A percentile compares a stretch with the other conserved stretches of the same genome.
Evolutionary conservation across 768 basidiomycete species (phyloP).

Genomic region (Lactarius indigo): DNA sequence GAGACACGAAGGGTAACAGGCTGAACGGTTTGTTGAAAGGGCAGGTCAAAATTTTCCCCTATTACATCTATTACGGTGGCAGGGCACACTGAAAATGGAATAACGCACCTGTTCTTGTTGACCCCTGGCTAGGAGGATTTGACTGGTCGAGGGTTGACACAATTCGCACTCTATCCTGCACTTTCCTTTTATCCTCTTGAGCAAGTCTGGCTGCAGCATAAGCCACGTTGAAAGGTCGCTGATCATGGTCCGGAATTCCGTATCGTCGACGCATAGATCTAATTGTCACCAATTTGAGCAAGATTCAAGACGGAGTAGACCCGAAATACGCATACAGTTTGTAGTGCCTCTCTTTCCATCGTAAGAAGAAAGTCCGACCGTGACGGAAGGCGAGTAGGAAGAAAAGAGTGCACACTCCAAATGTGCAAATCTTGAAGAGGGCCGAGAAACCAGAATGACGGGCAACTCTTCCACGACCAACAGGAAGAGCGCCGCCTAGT

Average conservation of each 20-base stretch:
- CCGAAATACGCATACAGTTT: slow-evolving; percentile 50
- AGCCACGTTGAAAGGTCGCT: slow-evolving; percentile 84
- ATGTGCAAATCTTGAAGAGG: slow-evolving; percentile 22
- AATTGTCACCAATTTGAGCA: slow-evolving; percentile 17
- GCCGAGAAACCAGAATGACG: slow-evolving; percentile 18
- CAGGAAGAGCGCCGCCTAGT: slow-evolving; percentile 49
- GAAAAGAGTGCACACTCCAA: slow-evolving; percentile 18
- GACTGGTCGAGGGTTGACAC: background rate
- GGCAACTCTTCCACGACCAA: slow-evolving; percentile 27
- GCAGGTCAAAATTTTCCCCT: background rate
- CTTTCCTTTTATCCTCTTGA: slow-evolving; percentile 41
- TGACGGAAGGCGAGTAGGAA: slow-evolving; percentile 32
- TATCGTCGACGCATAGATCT: slow-evolving; percentile 73
- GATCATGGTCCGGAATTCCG: slow-evolving; percentile 81
- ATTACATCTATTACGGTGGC: background rate
- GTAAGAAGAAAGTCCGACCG: slow-evolving; percentile 40
- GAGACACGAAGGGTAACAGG: slow-evolving; percentile 19
- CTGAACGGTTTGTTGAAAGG: background rate
- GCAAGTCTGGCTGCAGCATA: slow-evolving; percentile 65
- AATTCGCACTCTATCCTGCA: slow-evolving; percentile 12
- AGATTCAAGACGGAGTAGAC: slow-evolving; percentile 10
- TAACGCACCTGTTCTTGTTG: slow-evolving; percentile 13
- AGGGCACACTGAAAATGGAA: background rate
- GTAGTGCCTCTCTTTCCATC: slow-evolving; percentile 61
- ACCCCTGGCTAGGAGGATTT: background rate